These are phyloP conservation scores for Trichocladium uniseriatum DNA, from an alignment of 495 filamentous ascomycete genomes.

Conservation along the genomic window DNA sequence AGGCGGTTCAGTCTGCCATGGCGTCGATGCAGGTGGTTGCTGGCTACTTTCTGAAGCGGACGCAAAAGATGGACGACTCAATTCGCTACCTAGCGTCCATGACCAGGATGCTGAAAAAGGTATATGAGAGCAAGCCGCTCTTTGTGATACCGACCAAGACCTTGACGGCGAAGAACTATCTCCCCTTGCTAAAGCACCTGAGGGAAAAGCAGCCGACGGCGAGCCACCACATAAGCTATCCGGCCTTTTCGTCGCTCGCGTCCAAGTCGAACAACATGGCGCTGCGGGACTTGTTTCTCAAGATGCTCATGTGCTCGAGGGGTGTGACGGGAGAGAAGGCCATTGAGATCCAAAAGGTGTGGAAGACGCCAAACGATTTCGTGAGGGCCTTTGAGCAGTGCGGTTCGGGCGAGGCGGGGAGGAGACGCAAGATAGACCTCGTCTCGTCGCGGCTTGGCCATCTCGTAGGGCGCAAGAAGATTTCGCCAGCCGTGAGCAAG, in stretches of 20 bases:
- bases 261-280: constrained; percentile 68
- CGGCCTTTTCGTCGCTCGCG: constrained; percentile 59
- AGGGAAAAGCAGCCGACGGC: constrained; percentile 34
- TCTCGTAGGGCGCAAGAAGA: constrained; percentile 58
- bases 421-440: constrained; percentile 43
- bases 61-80: constrained; percentile 66
- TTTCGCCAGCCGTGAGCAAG: constrained; percentile 52
- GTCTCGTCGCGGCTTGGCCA: constrained; percentile 44
- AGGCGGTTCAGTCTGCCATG: constrained; percentile 63
- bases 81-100: constrained; percentile 70
- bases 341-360: constrained; percentile 65
- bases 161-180: constrained; percentile 60
- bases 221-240: constrained; percentile 59
- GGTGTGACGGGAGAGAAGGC: constrained; percentile 77
- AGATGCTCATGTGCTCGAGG: constrained; percentile 80
- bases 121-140: constrained; percentile 49
- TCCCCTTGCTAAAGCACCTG: constrained; percentile 54
- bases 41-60: constrained; percentile 74
- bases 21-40: constrained; percentile 74
- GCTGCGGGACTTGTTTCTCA: constrained; percentile 66
- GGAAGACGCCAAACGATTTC: constrained; percentile 63
- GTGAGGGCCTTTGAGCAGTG: constrained; percentile 56
- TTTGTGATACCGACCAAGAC: constrained; percentile 56
- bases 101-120: constrained; percentile 56
- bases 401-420: constrained; percentile 34